Percentiles rank a stretch among this genome's conserved stretches.
Conservation (phyloP, 257 asterid species). For the Solanum pinnatisectum region DNA sequence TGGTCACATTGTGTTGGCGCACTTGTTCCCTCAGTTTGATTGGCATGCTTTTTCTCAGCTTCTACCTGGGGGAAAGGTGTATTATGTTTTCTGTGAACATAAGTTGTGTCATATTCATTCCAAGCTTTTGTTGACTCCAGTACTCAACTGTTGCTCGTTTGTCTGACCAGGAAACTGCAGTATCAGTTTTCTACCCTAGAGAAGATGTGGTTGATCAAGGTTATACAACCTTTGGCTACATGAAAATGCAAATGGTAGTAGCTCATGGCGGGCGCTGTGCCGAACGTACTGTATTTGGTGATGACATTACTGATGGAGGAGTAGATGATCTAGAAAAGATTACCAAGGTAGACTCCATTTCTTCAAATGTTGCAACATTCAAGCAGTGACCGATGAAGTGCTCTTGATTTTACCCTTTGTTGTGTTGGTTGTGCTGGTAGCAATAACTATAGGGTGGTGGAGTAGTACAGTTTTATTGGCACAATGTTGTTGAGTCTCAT, state of each 20-base stretch:
- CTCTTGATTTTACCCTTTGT: neutral
- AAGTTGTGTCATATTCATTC: neutral
- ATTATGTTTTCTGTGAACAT: neutral
- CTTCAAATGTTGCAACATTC: neutral
- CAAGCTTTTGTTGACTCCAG: neutral
- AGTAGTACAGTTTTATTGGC: neutral
- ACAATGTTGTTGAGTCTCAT: neutral
- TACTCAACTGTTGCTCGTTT: constrained; percentile 5
- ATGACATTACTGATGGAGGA: constrained; percentile 94
- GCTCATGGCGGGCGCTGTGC: constrained; percentile 99
- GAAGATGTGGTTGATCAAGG: constrained; percentile 91
- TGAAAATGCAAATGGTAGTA: constrained; percentile 99
- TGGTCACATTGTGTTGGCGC: constrained; percentile 94
- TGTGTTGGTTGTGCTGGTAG: neutral
- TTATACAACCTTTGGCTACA: constrained; percentile 82
- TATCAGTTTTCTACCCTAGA: constrained; percentile 94
- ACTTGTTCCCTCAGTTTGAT: constrained; percentile 87
- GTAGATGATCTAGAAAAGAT: constrained; percentile 87
- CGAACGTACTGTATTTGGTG: constrained; percentile 84
- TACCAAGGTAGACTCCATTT: constrained; percentile 53
- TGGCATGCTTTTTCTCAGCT: constrained; percentile 99
- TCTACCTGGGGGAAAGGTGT: constrained; percentile 95
- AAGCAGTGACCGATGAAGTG: neutral
- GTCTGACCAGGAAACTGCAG: constrained; percentile 84
- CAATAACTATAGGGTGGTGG: neutral